Conservation (phyloP, 495 filamentous ascomycete species). For the Aspergillus haitiensis region DNA sequence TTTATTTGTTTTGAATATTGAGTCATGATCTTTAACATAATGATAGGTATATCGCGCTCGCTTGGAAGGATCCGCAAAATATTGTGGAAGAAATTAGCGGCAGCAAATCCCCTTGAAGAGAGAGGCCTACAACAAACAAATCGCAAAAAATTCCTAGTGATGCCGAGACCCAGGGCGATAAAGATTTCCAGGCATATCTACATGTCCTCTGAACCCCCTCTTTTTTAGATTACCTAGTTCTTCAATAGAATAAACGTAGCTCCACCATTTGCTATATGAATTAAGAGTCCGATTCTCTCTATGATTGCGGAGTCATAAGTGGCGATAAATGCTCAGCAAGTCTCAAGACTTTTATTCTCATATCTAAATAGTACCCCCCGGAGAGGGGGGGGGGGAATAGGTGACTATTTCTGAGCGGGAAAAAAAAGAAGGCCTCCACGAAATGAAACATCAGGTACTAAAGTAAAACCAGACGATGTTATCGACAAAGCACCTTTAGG, state of each 20-base stretch:
- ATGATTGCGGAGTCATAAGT: background rate
- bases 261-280: no score
- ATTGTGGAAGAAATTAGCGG: slow-evolving; percentile 48
- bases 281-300: background rate
- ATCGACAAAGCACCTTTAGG: background rate
- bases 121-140: background rate
- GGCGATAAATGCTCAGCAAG: background rate
- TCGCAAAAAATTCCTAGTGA: background rate
- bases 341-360: slow-evolving; percentile 2
- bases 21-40: background rate
- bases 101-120: slow-evolving; percentile 13
- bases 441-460: slow-evolving; percentile 8
- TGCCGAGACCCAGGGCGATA: background rate
- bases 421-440: background rate
- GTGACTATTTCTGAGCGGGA: background rate
- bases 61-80: slow-evolving; percentile 61
- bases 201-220: background rate
- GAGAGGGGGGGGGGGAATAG: background rate
- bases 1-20: background rate
- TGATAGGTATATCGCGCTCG: slow-evolving; percentile 54
- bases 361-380: background rate
- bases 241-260: background rate
- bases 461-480: background rate
- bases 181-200: no score
- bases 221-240: background rate